Conservation (phyloP, 768 basidiomycete species). For the Daedaleopsis sinensis region DNA sequence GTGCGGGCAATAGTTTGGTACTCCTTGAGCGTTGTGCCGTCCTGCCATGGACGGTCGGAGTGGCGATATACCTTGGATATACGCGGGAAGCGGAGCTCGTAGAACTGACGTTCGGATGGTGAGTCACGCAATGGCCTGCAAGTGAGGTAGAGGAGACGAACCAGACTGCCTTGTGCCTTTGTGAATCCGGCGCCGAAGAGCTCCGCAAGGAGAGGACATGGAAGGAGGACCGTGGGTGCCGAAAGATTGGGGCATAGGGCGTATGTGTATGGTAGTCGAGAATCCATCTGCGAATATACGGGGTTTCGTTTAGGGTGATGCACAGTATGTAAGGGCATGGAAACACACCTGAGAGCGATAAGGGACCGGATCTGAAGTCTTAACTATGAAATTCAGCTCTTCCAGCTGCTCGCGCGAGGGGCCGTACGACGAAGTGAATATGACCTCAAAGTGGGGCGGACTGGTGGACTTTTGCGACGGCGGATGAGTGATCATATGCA, state of each 20-base stretch:
- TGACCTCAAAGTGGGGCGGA: constrained; percentile 67
- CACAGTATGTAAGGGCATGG: neutral
- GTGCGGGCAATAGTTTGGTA: constrained; percentile 59
- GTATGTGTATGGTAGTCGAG: constrained; percentile 56
- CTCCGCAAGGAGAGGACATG: constrained; percentile 67
- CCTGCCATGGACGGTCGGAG: constrained; percentile 66
- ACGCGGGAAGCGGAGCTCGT: constrained; percentile 84
- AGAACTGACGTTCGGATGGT: constrained; percentile 50
- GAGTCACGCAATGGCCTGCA: neutral
- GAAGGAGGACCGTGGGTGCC: constrained; percentile 59
- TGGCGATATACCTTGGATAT: constrained; percentile 68
- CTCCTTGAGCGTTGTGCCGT: constrained; percentile 50
- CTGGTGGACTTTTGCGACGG: constrained; percentile 37
- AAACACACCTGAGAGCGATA: constrained; percentile 30
- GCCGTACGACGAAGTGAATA: constrained; percentile 82
- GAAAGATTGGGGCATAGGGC: constrained; percentile 48
- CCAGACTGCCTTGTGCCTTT: constrained; percentile 60
- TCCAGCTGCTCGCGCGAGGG: constrained; percentile 68
- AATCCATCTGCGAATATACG: constrained; percentile 6
- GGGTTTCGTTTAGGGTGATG: constrained; percentile 8
- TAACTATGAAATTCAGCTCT: constrained; percentile 69
- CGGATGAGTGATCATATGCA: neutral
- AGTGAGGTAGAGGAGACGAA: constrained; percentile 27
- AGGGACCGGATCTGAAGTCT: constrained; percentile 42
- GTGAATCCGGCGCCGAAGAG: constrained; percentile 85